Base-by-base conservation (phyloP, 768 basidiomycete genomes). In the Tulasnella calospora region DNA sequence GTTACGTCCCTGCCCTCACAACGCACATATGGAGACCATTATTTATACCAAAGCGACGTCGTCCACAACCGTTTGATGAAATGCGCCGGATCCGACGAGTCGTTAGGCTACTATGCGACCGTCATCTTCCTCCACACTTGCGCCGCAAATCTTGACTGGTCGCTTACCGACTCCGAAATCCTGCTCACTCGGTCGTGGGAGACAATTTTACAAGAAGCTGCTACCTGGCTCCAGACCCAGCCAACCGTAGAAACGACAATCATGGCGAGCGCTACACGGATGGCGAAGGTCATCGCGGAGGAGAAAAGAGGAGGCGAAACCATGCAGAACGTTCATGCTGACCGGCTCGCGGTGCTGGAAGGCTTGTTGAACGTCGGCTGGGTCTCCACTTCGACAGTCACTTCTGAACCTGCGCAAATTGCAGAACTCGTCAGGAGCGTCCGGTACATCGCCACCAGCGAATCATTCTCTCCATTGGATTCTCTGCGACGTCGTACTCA, bases 121-220 rank as follows among this genome's bases (percentile, higher is more conserved):
- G 84, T 85, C 6, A 85, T 90, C 19, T 89, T 92, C 80, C 89
- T 87, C 72, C 87, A 88, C 44, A 85, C 95, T 3, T 86, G 89
- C 71, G 90, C 91, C 0, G 90, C 96, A 83, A 98, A 98, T 83
- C 88, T 95, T 80, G 96, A 96, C 82, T 88, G 96, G 71, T 96
- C 95, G 0, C 85, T 98, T 51, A 87, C 93, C 30, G 92, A 97
- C 81, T 88, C 93, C 0, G 93, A 96, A 83, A 89, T 89, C 2
- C 85, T 89, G 1, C 86, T 95, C 69, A 89, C 92, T 0, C 90
- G 93, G 78, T 89, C 94, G 4, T 97, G 94, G 94, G 90, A 91
- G 73, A 86, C 87, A 69, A 84, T 97, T 67, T 86, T 95, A 61
- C 88, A 89, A 57, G 89, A 90, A 81, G 85, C 89, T 3, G 85